Evolutionary conservation across 306 rosid species (phyloP).

Genomic region (Begonia peltatifolia): DNA sequence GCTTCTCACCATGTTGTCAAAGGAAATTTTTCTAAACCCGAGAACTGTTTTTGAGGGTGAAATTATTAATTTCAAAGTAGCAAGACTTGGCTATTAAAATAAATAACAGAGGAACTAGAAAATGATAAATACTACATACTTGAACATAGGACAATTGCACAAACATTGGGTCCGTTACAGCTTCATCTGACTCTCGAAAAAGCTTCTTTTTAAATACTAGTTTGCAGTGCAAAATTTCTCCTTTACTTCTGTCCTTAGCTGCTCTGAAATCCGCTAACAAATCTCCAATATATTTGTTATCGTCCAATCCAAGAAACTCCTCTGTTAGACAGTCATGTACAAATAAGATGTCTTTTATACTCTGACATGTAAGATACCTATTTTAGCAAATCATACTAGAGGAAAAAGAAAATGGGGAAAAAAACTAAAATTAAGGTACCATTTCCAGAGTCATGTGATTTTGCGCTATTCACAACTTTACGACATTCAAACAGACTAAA

Average conservation of each 20-base stretch:
- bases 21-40: no score
- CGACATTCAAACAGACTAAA: conserved; percentile 81
- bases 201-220: conserved; percentile 67
- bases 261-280: conserved; percentile 71
- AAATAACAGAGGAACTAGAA: not conserved
- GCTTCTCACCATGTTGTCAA: no score
- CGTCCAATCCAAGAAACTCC: conserved; percentile 81
- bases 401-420: not conserved
- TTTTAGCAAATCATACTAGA: not conserved
- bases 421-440: conserved; percentile 23
- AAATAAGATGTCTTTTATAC: conserved; percentile 14
- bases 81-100: not conserved
- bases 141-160: conserved; percentile 87
- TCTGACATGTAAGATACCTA: conserved; percentile 1
- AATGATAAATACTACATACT: conserved; percentile 18
- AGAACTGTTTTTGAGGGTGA: no score
- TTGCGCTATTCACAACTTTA: conserved; percentile 59
- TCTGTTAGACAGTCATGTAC: conserved; percentile 38
- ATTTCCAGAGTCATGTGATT: conserved; percentile 68
- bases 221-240: conserved; percentile 87
- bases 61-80: no score
- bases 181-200: conserved; percentile 94
- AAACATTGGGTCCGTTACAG: conserved; percentile 83
- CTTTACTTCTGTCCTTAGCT: conserved; percentile 83
- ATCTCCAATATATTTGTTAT: conserved; percentile 85